Percentiles rank a stretch among this genome's conserved stretches.
Conservation (phyloP, 805 yeast species). For the Wickerhamiella sergipiensis region DNA sequence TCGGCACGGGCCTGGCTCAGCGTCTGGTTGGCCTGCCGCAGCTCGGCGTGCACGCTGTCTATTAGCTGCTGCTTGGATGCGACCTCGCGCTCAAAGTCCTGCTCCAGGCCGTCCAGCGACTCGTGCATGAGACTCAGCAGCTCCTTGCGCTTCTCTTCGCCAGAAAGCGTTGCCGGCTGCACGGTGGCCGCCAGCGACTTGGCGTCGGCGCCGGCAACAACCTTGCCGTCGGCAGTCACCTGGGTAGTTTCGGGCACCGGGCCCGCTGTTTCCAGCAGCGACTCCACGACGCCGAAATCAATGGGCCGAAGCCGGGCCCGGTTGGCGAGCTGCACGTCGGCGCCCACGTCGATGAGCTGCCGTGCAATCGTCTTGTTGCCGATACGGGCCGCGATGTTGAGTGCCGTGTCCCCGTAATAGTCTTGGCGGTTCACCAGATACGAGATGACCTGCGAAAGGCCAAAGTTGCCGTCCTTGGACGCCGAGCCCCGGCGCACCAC, state of each 20-base stretch:
- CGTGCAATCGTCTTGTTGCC: constrained; percentile 72
- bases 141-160: constrained; percentile 26
- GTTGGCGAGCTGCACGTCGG: constrained; percentile 65
- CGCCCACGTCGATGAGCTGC: constrained; percentile 75
- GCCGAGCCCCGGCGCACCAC: constrained; percentile 43
- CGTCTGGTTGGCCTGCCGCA: constrained; percentile 42
- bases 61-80: constrained; percentile 38
- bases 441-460: constrained; percentile 45
- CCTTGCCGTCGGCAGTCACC: not conserved
- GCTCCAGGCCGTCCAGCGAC: constrained; percentile 38
- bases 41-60: constrained; percentile 37
- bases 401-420: constrained; percentile 85
- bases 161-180: not conserved
- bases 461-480: constrained; percentile 33
- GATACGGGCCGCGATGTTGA: constrained; percentile 82
- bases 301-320: constrained; percentile 75
- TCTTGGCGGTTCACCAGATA: constrained; percentile 81
- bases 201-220: constrained; percentile 1
- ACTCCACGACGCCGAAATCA: constrained; percentile 63
- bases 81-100: constrained; percentile 47
- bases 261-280: not conserved
- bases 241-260: constrained; percentile 1
- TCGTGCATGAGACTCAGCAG: constrained; percentile 39
- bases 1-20: constrained; percentile 36
- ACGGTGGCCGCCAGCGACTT: not conserved